Base-by-base conservation (phyloP, 2,329 filamentous ascomycete species). In the Teratosphaeria epicoccoides region DNA sequence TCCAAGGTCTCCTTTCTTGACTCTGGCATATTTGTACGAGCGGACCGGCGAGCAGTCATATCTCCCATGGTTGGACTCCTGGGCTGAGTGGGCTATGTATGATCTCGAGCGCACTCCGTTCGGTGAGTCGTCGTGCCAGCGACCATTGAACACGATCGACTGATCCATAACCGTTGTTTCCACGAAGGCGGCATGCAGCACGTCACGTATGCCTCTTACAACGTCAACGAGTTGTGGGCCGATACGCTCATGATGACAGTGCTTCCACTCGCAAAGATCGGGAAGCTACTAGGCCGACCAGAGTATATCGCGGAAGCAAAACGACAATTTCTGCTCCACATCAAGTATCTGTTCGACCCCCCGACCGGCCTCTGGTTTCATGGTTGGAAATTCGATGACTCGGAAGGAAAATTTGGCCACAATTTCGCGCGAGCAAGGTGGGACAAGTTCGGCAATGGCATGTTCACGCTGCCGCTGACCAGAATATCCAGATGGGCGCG, bases 191-290 rank as follows among this genome's bases (percentile, higher is more conserved):
- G 83, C 52, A 85, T 88, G 74, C 85, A 88, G 67, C 85, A 87
- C 68, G 79, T 84, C 55, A 90, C 86, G 0, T 89, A 89, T 60
- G 69, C 83, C 26, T 77, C 80, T 2, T 76, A 79, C 57, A 88
- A 91, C 67, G 75, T 82, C 55, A 77, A 87, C 65, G 84, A 90
- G 71, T 74, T 90, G 22, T 91, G 87, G 87, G 87, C 89, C 59
- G 87, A 91, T 65, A 91, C 87, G 5, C 74, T 91, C 44, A 90
- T 91, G 86, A 91, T 91, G 87, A 89, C 85, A 0, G 86, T 88
- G 5, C 71, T 90, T 68, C 87, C 87, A 1, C 74, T 90, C 17
- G 85, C 85, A 17, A 90, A 90, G 71, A 89, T 89, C 55, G 87
- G 87, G 0, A 76, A 82, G 51, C 72, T 88, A 3, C 76, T 91